A percentile compares a stretch with the other conserved stretches of the same genome.
These are phyloP conservation scores for Sorghum bicolor DNA, from an alignment of 176 grass and related monocot species.

Conservation along the genomic window Sorghum_bicolor_NCBIv3 NC_012873.2:55230001-55230500, in stretches of 20 bases:
- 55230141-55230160: constrained; percentile 67
- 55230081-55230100: constrained; percentile 88
- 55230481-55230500: constrained; percentile 86
- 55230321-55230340: constrained; percentile 46
- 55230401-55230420: constrained; percentile 31
- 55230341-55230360: constrained; percentile 48
- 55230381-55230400: constrained; percentile 42
- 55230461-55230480: constrained; percentile 63
- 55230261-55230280: constrained; percentile 55
- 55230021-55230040: constrained; percentile 69
- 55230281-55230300: constrained; percentile 14
- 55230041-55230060: constrained; percentile 87
- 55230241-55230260: constrained; percentile 55
- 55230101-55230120: constrained; percentile 68
- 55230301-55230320: constrained; percentile 43
- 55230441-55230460: constrained; percentile 30
- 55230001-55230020: constrained; percentile 46
- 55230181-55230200: constrained; percentile 77
- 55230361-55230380: constrained; percentile 26
- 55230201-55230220: constrained; percentile 82
- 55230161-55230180: constrained; percentile 39
- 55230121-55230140: constrained; percentile 34
- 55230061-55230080: constrained; percentile 64
- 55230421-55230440: neutral
- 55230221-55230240: constrained; percentile 58